phyloP scores from a whole-genome alignment of 2,329 filamentous ascomycete genomes.

The Acarospora socialis region DNA sequence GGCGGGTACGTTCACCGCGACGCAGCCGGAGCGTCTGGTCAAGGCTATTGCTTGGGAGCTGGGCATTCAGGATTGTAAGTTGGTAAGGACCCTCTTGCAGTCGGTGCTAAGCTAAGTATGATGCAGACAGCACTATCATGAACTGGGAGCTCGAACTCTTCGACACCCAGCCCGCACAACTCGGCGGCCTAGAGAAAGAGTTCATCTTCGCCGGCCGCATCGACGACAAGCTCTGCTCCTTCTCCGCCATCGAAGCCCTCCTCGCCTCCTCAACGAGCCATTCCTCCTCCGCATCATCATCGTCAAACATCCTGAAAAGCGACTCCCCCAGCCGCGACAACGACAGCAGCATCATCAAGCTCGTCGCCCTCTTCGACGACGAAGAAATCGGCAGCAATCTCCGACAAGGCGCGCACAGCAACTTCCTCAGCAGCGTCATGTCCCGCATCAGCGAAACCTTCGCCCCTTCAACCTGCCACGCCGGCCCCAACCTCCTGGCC shows the following conservation, averaged over 20 bases:
- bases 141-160: slow-evolving; percentile 98
- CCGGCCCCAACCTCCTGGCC: slow-evolving; percentile 45
- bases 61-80: slow-evolving; percentile 46
- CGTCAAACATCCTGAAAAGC: slow-evolving; percentile 19
- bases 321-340: slow-evolving; percentile 33
- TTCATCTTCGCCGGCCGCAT: slow-evolving; percentile 92
- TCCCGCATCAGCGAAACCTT: slow-evolving; percentile 63
- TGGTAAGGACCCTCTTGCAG: not conserved
- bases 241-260: slow-evolving; percentile 74
- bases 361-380: slow-evolving; percentile 90
- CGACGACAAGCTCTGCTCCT: slow-evolving; percentile 95
- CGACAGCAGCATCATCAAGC: slow-evolving; percentile 61
- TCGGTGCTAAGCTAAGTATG: slow-evolving; percentile 7
- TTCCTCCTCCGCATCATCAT: slow-evolving; percentile 1
- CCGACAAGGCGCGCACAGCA: slow-evolving; percentile 76
- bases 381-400: slow-evolving; percentile 90
- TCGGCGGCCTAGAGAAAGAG: slow-evolving; percentile 76
- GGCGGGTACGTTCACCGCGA: slow-evolving; percentile 58
- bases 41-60: slow-evolving; percentile 67
- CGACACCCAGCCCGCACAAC: slow-evolving; percentile 71
- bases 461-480: slow-evolving; percentile 23
- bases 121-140: slow-evolving; percentile 50
- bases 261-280: slow-evolving; percentile 57
- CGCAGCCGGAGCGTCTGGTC: slow-evolving; percentile 74
- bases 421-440: slow-evolving; percentile 70